phyloP scores from a whole-genome alignment of 495 filamentous ascomycete genomes.

The Staphylotrichum tortipilum region DNA sequence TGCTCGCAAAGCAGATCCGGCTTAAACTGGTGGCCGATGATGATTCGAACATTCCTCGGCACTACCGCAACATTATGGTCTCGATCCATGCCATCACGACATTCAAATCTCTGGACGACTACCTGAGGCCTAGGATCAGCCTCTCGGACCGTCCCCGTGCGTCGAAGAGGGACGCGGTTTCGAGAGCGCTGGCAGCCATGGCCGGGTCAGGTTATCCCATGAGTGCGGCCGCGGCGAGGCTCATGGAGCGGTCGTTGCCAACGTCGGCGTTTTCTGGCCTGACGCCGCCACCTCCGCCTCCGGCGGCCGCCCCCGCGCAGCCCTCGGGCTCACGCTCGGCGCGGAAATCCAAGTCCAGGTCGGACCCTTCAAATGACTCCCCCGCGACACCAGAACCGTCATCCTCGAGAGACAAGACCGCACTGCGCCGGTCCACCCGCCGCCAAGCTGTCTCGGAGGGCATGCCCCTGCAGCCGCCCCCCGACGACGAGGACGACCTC shows the following conservation, averaged over 20 bases:
- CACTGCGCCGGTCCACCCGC: conserved; percentile 46
- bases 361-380: conserved; percentile 25
- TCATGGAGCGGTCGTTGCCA: conserved; percentile 33
- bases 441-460: conserved; percentile 41
- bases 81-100: conserved; percentile 98
- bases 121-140: conserved; percentile 81
- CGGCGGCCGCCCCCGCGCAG: conserved; percentile 27
- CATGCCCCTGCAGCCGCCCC: conserved; percentile 42
- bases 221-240: conserved; percentile 34
- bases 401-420: conserved; percentile 40
- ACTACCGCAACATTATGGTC: conserved; percentile 90
- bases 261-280: conserved; percentile 18
- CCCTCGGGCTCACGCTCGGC: conserved; percentile 32
- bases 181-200: conserved; percentile 64
- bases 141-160: conserved; percentile 67
- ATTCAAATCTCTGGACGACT: conserved; percentile 95
- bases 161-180: conserved; percentile 55
- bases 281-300: conserved; percentile 16
- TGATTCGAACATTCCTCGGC: conserved; percentile 72
- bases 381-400: conserved; percentile 33
- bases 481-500: conserved; percentile 48
- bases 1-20: conserved; percentile 93
- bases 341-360: conserved; percentile 42
- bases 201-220: conserved; percentile 58
- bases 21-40: conserved; percentile 87